phyloP scores from a whole-genome alignment of 2,329 filamentous ascomycete genomes.

The Fusarium aywerte region DNA sequence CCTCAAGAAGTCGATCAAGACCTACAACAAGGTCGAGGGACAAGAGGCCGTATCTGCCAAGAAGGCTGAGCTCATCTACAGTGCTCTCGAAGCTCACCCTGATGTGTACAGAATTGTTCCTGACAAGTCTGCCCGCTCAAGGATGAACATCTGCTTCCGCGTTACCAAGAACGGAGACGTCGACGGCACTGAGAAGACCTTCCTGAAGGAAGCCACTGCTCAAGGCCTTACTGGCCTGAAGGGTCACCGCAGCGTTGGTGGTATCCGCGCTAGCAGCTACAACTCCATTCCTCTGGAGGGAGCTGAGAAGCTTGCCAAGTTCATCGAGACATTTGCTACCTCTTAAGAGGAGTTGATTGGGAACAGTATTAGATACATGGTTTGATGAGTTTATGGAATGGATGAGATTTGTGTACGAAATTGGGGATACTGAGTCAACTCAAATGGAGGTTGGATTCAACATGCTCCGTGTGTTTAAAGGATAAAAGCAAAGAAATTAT shows the following conservation, averaged over 20 bases:
- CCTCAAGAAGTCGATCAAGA: constrained; percentile 76
- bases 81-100: constrained; percentile 76
- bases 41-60: constrained; percentile 78
- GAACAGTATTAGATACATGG: not conserved
- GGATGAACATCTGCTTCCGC: constrained; percentile 97
- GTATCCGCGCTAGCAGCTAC: constrained; percentile 86
- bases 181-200: constrained; percentile 79
- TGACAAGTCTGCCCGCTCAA: constrained; percentile 77
- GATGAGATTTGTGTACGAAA: not conserved
- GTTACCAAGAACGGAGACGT: constrained; percentile 69
- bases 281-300: constrained; percentile 80
- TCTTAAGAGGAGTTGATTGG: not conserved
- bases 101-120: constrained; percentile 82
- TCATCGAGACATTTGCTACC: constrained; percentile 65
- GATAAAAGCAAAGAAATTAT: not conserved
- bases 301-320: constrained; percentile 73
- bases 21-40: constrained; percentile 75
- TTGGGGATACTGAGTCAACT: constrained; percentile 13
- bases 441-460: constrained; percentile 37
- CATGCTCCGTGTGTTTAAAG: constrained; percentile 22
- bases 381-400: constrained; percentile 1
- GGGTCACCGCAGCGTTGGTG: constrained; percentile 80
- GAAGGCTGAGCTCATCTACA: constrained; percentile 83
- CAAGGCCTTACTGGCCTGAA: constrained; percentile 82
- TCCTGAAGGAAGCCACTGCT: constrained; percentile 77